Percentiles rank a stretch among this genome's conserved stretches.
phyloP scores from a whole-genome alignment of 495 filamentous ascomycete species.

The Xylaria longipes region DNA sequence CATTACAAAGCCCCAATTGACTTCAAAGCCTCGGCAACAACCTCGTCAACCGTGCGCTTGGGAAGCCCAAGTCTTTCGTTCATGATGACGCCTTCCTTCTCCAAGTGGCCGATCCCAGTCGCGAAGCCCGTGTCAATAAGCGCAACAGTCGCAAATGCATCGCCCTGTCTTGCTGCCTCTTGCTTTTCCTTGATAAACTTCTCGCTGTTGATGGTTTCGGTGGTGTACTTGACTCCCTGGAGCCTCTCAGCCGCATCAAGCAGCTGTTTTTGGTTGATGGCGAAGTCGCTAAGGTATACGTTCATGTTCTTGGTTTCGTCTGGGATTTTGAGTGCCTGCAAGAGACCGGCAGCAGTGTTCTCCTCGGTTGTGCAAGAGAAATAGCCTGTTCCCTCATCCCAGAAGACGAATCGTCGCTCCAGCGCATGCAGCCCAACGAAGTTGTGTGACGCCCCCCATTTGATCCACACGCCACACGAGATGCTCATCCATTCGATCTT shows the following conservation, averaged over 20 bases:
- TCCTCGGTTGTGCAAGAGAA: slow-evolving; percentile 52
- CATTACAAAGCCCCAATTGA: slow-evolving; percentile 11
- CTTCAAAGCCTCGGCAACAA: slow-evolving; percentile 15
- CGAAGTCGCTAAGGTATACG: slow-evolving; percentile 48
- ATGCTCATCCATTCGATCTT: slow-evolving; percentile 50
- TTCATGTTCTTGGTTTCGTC: slow-evolving; percentile 50
- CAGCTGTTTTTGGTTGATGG: slow-evolving; percentile 50
- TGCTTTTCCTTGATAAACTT: slow-evolving; percentile 32
- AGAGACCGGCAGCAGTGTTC: slow-evolving; percentile 45
- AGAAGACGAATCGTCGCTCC: slow-evolving; percentile 42
- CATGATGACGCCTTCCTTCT: slow-evolving; percentile 38
- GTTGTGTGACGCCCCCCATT: slow-evolving; percentile 44
- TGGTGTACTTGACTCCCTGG: slow-evolving; percentile 39
- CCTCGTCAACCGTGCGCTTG: slow-evolving; percentile 32
- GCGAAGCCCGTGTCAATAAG: slow-evolving; percentile 40
- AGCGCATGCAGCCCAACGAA: slow-evolving; percentile 45
- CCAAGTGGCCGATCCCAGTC: slow-evolving; percentile 33
- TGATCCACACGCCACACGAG: slow-evolving; percentile 50
- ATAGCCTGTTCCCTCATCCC: slow-evolving; percentile 48
- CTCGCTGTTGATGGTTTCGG: slow-evolving; percentile 32
- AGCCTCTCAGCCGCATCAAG: slow-evolving; percentile 43
- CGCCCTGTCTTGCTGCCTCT: slow-evolving; percentile 29
- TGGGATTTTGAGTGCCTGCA: slow-evolving; percentile 39
- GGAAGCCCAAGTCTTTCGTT: slow-evolving; percentile 35
- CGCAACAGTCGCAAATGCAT: slow-evolving; percentile 26